Percentiles rank a stretch among this genome's conserved stretches.
phyloP scores from a whole-genome alignment of 768 basidiomycete genomes.

The Neoboletus magnificus region DNA sequence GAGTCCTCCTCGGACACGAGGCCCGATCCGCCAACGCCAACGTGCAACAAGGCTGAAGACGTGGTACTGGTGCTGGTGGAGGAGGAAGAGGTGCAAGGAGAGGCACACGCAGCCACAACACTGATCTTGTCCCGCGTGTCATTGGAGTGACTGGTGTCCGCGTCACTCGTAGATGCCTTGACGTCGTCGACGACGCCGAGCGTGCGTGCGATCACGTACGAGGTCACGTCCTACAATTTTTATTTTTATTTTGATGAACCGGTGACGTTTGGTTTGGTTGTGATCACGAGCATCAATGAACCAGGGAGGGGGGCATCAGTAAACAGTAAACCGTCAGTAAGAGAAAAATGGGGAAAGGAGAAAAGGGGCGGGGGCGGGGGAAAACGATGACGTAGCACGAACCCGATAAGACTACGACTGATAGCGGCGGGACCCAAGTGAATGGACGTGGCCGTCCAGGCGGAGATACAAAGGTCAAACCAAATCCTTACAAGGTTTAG shows the following conservation, averaged over 20 bases:
- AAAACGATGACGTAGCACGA: background rate
- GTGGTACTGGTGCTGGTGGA: background rate
- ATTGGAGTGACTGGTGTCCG: background rate
- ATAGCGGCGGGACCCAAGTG: constrained; percentile 5
- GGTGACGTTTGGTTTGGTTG: background rate
- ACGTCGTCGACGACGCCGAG: constrained; percentile 74
- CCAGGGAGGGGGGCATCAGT: background rate
- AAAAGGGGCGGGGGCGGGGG: background rate
- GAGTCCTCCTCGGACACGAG: constrained; percentile 13
- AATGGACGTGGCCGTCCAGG: background rate
- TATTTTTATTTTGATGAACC: too few species aligned
- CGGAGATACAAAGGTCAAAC: constrained; percentile 17
- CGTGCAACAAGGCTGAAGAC: background rate
- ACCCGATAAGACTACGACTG: background rate
- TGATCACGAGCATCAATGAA: background rate
- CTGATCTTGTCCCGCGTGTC: background rate
- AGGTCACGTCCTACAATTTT: constrained; percentile 61
- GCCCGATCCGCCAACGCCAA: background rate
- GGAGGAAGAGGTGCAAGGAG: background rate
- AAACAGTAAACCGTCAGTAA: too few species aligned
- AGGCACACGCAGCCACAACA: background rate
- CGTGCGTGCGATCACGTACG: constrained; percentile 80
- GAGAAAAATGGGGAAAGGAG: background rate
- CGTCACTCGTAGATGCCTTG: constrained; percentile 69
- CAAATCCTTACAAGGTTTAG: background rate